These are phyloP conservation scores for Aspergillus mulundensis DNA, from an alignment of 495 filamentous ascomycete genomes.

Conservation along the genomic window DNA sequence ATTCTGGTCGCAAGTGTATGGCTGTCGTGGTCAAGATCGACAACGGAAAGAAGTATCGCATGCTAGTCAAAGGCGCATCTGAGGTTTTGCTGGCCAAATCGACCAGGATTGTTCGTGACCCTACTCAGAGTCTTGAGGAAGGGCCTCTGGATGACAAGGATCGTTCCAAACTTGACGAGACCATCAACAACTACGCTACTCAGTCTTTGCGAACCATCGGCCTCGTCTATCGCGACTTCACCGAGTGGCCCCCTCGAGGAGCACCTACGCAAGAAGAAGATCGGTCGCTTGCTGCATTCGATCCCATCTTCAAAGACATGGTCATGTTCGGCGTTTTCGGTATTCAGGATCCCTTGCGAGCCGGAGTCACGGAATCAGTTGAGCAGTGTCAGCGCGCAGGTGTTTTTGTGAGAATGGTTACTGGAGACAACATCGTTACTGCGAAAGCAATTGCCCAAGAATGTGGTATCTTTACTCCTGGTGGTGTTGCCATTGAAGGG, in stretches of 20 bases:
- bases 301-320: constrained; percentile 76
- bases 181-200: constrained; percentile 74
- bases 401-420: constrained; percentile 87
- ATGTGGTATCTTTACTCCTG: constrained; percentile 74
- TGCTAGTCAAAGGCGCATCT: constrained; percentile 85
- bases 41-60: constrained; percentile 61
- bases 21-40: constrained; percentile 66
- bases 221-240: constrained; percentile 82
- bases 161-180: constrained; percentile 52
- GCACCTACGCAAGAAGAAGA: constrained; percentile 65
- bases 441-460: constrained; percentile 82
- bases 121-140: constrained; percentile 55
- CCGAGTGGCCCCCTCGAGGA: constrained; percentile 77
- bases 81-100: constrained; percentile 77
- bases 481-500: constrained; percentile 79
- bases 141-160: constrained; percentile 55
- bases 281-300: constrained; percentile 66
- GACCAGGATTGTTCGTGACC: constrained; percentile 65
- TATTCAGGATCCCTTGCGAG: constrained; percentile 82
- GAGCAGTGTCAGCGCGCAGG: constrained; percentile 68
- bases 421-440: constrained; percentile 80
- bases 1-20: constrained; percentile 87
- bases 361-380: constrained; percentile 75
- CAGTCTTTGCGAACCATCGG: constrained; percentile 85
- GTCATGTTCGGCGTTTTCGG: constrained; percentile 73